These are phyloP conservation scores for Podospora didyma DNA, from an alignment of 495 filamentous ascomycete genomes.

Conservation along the genomic window DNA sequence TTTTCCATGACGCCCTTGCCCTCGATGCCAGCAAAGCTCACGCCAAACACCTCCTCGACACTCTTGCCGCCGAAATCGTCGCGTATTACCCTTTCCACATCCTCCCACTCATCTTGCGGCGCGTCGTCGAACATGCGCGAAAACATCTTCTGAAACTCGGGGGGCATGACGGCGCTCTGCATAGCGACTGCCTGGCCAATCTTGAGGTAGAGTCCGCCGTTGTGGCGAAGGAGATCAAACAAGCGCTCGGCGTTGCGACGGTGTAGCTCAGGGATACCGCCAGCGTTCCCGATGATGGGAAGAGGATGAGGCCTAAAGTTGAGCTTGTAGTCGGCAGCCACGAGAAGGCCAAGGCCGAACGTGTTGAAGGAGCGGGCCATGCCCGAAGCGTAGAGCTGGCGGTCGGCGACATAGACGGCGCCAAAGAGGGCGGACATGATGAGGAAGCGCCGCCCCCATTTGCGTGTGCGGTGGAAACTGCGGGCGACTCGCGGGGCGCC, in stretches of 20 bases:
- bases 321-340: constrained; percentile 91
- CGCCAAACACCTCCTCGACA: constrained; percentile 83
- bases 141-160: constrained; percentile 95
- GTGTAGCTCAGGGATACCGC: constrained; percentile 70
- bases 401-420: constrained; percentile 62
- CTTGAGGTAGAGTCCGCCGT: constrained; percentile 94
- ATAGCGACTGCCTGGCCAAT: constrained; percentile 98
- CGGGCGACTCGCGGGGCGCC: constrained; percentile 64
- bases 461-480: constrained; percentile 62
- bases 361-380: constrained; percentile 78
- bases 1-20: constrained; percentile 80
- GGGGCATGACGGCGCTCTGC: constrained; percentile 90
- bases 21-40: constrained; percentile 66
- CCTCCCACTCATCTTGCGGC: constrained; percentile 85
- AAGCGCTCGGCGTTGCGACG: constrained; percentile 75
- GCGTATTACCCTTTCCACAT: constrained; percentile 79
- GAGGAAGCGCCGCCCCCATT: constrained; percentile 71
- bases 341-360: constrained; percentile 71
- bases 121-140: constrained; percentile 96
- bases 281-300: constrained; percentile 45
- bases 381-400: constrained; percentile 68
- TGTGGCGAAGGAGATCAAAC: constrained; percentile 70
- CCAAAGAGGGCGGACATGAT: constrained; percentile 58
- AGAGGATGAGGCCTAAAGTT: constrained; percentile 81
- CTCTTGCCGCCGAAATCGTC: constrained; percentile 82